Base-by-base conservation (phyloP, 768 basidiomycete species). In the Russula earlei region DNA sequence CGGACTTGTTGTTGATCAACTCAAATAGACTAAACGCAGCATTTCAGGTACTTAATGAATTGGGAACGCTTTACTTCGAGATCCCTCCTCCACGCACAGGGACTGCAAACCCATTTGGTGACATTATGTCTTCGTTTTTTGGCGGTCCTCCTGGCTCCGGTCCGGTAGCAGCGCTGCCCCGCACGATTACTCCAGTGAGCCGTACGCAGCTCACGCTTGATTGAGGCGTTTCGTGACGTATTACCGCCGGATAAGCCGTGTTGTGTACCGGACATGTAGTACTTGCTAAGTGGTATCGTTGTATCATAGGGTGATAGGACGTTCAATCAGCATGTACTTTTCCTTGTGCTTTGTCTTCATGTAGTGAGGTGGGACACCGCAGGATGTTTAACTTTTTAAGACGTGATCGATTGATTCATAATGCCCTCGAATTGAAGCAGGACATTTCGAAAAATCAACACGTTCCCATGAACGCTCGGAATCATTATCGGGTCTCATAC, bases 61-160 rank as follows among this genome's bases (percentile, higher is more conserved):
- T 94, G 49, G 83, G 79, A 4, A 76, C 76, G 14, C 68, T 92
- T 24, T 93, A 90, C 70, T 98, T 99, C 70, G 85, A 84, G 8
- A 85, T 98, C 47, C 86, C 90, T 7, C 85, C 83, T 34, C 87
- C 91, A 49, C 75, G 84, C 55, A 69, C 72, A 52, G 79, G 84
- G 67, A 77, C 81, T 11, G 81, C 75, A 7, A 95, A 95, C 66
- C 86, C 94, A 5, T 69, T 97, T 48, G 88, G 85, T 27, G 91
- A 93, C 27, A 87, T 97, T 77, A 72, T 98, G 70, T 89, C 91
- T 5, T 84, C 85, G 5, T 72, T 97, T 67, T 86, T 98, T 56
- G 93, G 93, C 25, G 90, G 90, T 7, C 68, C 74, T 31, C 66
- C 66, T 7, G 49, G 60, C 6, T 50, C 52, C n/a, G 46, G 44